Conservation (phyloP, 2,329 filamentous ascomycete species). For the Pseudogymnoascus sp. region DNA sequence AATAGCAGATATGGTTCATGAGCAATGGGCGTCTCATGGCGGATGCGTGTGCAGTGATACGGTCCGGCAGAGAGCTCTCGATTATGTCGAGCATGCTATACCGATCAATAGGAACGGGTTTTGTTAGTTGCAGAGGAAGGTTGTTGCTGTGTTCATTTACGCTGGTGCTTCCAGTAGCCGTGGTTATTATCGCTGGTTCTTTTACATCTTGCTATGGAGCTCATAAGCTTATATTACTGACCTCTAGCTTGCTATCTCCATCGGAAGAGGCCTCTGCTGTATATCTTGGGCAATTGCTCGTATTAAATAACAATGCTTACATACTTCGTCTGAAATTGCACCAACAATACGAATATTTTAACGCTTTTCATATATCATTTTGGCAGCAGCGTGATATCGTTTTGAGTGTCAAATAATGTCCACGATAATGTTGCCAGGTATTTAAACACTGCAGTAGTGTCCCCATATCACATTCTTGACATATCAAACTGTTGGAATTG, state of each 20-base stretch:
- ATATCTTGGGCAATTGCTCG: background rate
- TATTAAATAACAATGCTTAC: background rate
- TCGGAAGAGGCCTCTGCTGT: background rate
- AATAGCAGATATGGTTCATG: accelerated
- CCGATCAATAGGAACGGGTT: background rate
- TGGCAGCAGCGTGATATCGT: background rate
- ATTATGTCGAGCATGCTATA: background rate
- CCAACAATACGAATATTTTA: background rate
- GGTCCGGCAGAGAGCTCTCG: background rate
- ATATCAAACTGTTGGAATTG: background rate
- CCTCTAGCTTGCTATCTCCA: background rate
- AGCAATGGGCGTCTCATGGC: background rate
- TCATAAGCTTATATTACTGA: background rate
- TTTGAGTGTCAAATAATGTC: background rate
- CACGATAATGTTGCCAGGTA: background rate
- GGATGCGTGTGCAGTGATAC: background rate
- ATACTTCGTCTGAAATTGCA: background rate
- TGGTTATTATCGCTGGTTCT: background rate
- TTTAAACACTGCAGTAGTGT: background rate
- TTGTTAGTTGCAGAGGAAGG: background rate
- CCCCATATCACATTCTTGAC: background rate
- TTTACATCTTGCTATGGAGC: background rate
- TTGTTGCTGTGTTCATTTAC: background rate
- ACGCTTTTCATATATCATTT: background rate
- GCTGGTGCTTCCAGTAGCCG: background rate